phyloP scores from a whole-genome alignment of 176 grass and related monocot genomes.

The Coix lacrymajobi region DNA sequence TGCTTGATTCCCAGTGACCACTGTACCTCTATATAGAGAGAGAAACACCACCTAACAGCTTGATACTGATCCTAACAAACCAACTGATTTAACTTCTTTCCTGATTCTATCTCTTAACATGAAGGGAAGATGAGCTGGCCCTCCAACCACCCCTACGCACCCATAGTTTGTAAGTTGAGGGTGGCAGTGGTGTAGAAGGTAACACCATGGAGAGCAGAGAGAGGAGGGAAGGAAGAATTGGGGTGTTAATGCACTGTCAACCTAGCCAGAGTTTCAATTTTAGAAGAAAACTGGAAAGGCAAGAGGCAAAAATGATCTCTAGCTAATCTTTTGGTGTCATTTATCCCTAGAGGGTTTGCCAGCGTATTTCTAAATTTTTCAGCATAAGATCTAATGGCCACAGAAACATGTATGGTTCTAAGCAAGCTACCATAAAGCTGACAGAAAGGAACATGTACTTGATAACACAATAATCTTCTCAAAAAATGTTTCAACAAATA shows the following conservation, averaged over 20 bases:
- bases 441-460: background rate
- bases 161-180: background rate
- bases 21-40: too few relatives aligned
- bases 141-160: background rate
- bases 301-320: background rate
- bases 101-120: background rate
- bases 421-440: background rate
- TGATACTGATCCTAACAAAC: background rate
- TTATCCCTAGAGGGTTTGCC: background rate
- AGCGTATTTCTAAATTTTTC: background rate
- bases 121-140: background rate
- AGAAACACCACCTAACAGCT: too few relatives aligned
- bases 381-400: background rate
- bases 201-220: background rate
- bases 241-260: background rate
- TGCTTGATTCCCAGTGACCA: background rate
- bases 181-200: background rate
- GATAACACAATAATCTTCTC: background rate
- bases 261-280: background rate
- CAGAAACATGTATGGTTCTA: background rate
- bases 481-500: background rate
- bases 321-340: background rate
- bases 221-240: background rate
- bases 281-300: background rate
- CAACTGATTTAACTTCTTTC: background rate